A percentile compares a stretch with the other conserved stretches of the same genome.
Evolutionary conservation across 495 filamentous ascomycete genomes (phyloP).

Genomic region (Lasiosphaeriaceae sp.): DNA sequence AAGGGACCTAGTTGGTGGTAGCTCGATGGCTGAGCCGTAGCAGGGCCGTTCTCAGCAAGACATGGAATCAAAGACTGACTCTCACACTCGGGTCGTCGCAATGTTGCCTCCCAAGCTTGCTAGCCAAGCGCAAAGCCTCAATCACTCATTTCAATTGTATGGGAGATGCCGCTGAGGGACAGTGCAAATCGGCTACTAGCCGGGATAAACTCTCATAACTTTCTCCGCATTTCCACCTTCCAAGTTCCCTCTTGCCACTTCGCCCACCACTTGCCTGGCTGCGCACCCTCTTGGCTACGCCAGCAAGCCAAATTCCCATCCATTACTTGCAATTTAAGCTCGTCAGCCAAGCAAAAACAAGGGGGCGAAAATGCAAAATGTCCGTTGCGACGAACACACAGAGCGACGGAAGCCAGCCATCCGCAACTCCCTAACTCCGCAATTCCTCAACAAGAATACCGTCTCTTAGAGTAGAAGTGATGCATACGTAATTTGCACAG

Average conservation of each 20-base stretch:
- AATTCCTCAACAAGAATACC: neutral
- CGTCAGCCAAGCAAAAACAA: too few species aligned
- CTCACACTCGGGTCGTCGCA: neutral
- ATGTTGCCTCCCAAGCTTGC: neutral
- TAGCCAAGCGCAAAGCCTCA: too few species aligned
- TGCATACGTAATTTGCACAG: neutral
- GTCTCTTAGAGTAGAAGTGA: neutral
- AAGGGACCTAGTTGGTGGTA: neutral
- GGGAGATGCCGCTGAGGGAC: too few species aligned
- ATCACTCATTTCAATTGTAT: too few species aligned
- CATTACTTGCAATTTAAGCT: too few species aligned
- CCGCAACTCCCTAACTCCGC: neutral
- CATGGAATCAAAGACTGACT: neutral
- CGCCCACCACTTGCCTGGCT: too few species aligned
- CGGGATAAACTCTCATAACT: too few species aligned
- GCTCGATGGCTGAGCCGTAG: constrained; percentile 18
- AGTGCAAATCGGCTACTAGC: too few species aligned
- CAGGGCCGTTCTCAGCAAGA: constrained; percentile 2
- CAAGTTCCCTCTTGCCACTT: too few species aligned
- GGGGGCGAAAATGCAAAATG: neutral
- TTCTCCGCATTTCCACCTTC: too few species aligned
- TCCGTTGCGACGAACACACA: neutral
- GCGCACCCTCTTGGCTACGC: too few species aligned
- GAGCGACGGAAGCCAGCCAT: neutral
- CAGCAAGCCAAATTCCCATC: too few species aligned